Conservation (phyloP, 306 rosid species). For the Vigna angularis region DNA sequence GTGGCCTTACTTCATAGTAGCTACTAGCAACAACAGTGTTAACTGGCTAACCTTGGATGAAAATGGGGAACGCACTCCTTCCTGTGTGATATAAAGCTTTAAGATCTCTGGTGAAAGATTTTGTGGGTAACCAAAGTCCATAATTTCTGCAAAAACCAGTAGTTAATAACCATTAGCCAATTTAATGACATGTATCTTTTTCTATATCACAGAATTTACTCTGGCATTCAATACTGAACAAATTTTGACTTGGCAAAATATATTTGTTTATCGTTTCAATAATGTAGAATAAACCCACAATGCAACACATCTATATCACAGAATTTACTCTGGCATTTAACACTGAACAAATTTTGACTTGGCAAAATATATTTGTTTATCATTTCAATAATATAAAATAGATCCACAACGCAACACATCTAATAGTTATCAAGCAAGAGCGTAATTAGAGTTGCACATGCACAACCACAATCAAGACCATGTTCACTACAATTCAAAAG, state of each 20-base stretch:
- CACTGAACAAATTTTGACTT: neutral
- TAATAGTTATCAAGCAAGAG: conserved; percentile 25
- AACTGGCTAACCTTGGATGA: conserved; percentile 77
- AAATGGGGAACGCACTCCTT: conserved; percentile 96
- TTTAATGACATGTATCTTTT: conserved; percentile 17
- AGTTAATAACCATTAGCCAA: conserved; percentile 19
- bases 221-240: neutral
- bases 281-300: neutral
- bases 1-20: conserved; percentile 21
- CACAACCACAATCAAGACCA: conserved; percentile 21
- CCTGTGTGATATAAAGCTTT: conserved; percentile 90
- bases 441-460: neutral
- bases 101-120: conserved; percentile 95
- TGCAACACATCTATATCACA: neutral
- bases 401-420: neutral
- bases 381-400: neutral
- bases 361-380: conserved; percentile 17
- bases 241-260: conserved; percentile 16
- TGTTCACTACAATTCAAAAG: neutral
- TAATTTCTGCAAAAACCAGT: conserved; percentile 69
- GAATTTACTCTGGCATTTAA: too few relatives aligned
- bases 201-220: neutral
- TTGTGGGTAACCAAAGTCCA: conserved; percentile 98
- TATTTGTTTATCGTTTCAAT: neutral
- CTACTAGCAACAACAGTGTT: conserved; percentile 26